Percentiles rank a stretch among this genome's conserved stretches.
These are phyloP conservation scores for Pseudogymnoascus sp. DNA, from an alignment of 2,329 filamentous ascomycete species.

Conservation along the genomic window DNA sequence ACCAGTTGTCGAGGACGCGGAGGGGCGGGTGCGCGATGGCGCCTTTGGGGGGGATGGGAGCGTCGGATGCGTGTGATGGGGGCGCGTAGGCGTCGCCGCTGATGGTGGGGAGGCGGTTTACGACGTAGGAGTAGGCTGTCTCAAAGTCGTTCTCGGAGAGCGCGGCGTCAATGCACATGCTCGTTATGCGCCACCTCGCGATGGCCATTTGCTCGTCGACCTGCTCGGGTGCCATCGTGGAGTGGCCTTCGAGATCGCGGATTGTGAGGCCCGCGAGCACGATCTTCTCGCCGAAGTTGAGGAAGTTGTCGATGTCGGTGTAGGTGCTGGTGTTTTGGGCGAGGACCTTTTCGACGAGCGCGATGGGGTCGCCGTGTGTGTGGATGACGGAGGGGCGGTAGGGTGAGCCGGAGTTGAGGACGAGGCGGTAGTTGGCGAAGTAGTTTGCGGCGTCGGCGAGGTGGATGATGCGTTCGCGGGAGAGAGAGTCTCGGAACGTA, in stretches of 20 bases:
- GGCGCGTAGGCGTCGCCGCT: constrained; percentile 6
- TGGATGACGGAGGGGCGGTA: constrained; percentile 72
- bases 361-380: constrained; percentile 68
- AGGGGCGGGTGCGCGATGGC: constrained; percentile 22
- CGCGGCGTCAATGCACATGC: constrained; percentile 74
- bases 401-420: constrained; percentile 70
- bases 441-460: constrained; percentile 67
- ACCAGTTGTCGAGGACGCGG: constrained; percentile 51
- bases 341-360: constrained; percentile 64
- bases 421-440: constrained; percentile 68
- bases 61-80: constrained; percentile 12
- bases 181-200: constrained; percentile 61
- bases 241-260: constrained; percentile 16
- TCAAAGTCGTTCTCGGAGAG: constrained; percentile 74
- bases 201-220: constrained; percentile 29
- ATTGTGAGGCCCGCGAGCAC: constrained; percentile 48
- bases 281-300: constrained; percentile 62
- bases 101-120: constrained; percentile 54
- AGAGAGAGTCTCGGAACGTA: constrained; percentile 45
- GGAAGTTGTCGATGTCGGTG: constrained; percentile 64
- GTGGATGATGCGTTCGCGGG: constrained; percentile 51
- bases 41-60: constrained; percentile 18
- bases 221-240: constrained; percentile 14
- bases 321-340: constrained; percentile 71
- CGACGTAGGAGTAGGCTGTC: constrained; percentile 76